These are phyloP conservation scores for Camptophora hylomeconis DNA, from an alignment of 2,329 filamentous ascomycete species.

Conservation along the genomic window DNA sequence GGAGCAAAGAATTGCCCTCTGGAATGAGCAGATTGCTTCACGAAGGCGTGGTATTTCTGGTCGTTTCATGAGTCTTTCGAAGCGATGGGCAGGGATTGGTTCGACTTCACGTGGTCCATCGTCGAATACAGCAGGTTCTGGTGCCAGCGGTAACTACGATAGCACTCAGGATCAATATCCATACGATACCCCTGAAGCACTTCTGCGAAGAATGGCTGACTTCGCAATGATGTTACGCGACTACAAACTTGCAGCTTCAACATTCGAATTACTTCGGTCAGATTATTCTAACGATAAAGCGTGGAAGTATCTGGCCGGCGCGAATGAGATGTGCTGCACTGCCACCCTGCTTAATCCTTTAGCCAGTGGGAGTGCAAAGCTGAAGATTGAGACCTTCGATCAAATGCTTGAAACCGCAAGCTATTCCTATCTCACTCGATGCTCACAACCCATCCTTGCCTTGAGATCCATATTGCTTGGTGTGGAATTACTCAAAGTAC, in stretches of 20 bases:
- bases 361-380: constrained; percentile 58
- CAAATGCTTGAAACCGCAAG: constrained; percentile 79
- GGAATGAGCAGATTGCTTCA: constrained; percentile 96
- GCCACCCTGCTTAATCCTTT: constrained; percentile 68
- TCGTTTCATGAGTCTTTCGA: constrained; percentile 86
- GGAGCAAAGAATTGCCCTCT: constrained; percentile 80
- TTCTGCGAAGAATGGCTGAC: constrained; percentile 86
- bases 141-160: constrained; percentile 57
- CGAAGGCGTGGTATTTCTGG: constrained; percentile 77
- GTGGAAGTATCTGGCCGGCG: constrained; percentile 87
- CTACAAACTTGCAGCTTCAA: constrained; percentile 83
- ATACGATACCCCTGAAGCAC: constrained; percentile 71
- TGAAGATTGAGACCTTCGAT: constrained; percentile 67
- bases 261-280: constrained; percentile 75
- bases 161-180: constrained; percentile 64
- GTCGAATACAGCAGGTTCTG: constrained; percentile 26
- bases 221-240: constrained; percentile 96
- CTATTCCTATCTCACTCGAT: constrained; percentile 85
- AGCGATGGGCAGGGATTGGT: constrained; percentile 77
- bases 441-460: constrained; percentile 64
- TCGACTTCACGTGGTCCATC: constrained; percentile 48
- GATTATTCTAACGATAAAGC: constrained; percentile 95
- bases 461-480: constrained; percentile 63
- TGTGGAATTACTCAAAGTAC: constrained; percentile 68
- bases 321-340: constrained; percentile 88